These are phyloP conservation scores for Nakataea oryzae DNA, from an alignment of 2,329 filamentous ascomycete genomes.

Conservation along the genomic window DNA sequence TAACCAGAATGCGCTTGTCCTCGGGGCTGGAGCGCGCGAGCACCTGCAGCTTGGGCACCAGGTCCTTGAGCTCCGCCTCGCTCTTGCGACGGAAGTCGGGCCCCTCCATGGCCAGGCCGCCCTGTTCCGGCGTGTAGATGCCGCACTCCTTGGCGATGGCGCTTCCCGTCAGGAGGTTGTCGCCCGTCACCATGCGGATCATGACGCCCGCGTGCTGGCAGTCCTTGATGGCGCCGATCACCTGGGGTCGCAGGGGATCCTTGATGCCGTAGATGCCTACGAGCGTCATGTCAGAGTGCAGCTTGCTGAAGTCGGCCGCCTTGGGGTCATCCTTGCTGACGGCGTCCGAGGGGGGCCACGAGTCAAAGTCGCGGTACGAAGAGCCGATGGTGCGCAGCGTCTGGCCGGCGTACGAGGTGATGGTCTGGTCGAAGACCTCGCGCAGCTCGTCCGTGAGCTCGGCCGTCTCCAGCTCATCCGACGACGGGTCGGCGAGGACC, in stretches of 20 bases:
- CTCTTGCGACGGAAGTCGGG: constrained; percentile 67
- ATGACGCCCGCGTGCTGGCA: constrained; percentile 70
- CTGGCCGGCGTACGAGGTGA: constrained; percentile 36
- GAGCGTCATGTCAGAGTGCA: constrained; percentile 58
- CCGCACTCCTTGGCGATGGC: constrained; percentile 73
- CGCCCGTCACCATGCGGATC: constrained; percentile 78
- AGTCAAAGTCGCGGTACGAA: constrained; percentile 62
- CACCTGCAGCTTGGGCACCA: constrained; percentile 61
- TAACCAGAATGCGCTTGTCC: constrained; percentile 65
- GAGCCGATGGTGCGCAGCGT: constrained; percentile 71
- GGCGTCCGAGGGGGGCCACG: constrained; percentile 47
- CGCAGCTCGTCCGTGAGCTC: constrained; percentile 49
- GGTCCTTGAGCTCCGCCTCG: constrained; percentile 51
- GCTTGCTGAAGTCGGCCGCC: constrained; percentile 47
- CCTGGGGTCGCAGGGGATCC: constrained; percentile 66
- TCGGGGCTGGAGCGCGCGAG: constrained; percentile 66
- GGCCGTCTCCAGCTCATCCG: constrained; percentile 44
- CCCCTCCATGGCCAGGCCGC: constrained; percentile 64
- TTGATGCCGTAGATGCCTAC: constrained; percentile 69
- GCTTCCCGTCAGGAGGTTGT: constrained; percentile 70
- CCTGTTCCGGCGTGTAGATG: constrained; percentile 44
- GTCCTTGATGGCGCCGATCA: constrained; percentile 60
- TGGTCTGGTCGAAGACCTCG: constrained; percentile 24
- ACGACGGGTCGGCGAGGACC: constrained; percentile 30
- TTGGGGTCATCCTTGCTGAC: constrained; percentile 39